A percentile compares a stretch with the other conserved stretches of the same genome.
Conservation (phyloP, 306 rosid species). For the Acacia acuminata region DNA sequence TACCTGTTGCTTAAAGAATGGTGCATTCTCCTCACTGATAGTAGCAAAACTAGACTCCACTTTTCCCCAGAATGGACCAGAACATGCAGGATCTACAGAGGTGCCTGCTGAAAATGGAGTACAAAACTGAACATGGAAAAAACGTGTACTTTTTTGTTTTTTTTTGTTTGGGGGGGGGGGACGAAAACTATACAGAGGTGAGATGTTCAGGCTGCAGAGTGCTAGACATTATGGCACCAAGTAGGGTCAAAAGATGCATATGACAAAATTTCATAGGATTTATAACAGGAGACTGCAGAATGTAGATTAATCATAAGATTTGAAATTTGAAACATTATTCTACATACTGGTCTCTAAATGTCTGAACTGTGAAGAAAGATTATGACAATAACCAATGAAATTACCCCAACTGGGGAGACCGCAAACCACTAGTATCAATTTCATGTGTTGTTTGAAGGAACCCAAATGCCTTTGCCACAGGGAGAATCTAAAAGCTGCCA, state of each 20-base stretch:
- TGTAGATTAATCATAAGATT: neutral
- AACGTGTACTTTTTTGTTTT: neutral
- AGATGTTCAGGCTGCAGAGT: neutral
- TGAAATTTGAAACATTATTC: neutral
- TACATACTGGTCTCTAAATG: neutral
- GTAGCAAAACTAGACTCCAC: neutral
- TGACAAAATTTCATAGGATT: neutral
- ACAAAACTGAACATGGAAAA: neutral
- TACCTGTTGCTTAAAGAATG: neutral
- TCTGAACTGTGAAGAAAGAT: neutral
- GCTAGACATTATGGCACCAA: neutral
- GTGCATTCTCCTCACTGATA: neutral
- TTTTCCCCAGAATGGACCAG: neutral
- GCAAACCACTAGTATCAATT: conserved; percentile 26
- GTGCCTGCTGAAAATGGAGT: neutral
- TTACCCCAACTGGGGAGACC: conserved; percentile 14
- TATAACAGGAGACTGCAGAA: neutral
- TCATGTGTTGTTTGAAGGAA: neutral
- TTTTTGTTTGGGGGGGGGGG: no score
- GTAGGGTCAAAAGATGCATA: neutral
- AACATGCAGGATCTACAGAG: neutral
- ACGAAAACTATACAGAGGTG: neutral
- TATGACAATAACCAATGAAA: neutral
- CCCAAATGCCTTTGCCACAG: neutral
- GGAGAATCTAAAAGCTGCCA: conserved; percentile 10